Conservation (phyloP, 2,329 filamentous ascomycete species). For the Curvularia sp. region DNA sequence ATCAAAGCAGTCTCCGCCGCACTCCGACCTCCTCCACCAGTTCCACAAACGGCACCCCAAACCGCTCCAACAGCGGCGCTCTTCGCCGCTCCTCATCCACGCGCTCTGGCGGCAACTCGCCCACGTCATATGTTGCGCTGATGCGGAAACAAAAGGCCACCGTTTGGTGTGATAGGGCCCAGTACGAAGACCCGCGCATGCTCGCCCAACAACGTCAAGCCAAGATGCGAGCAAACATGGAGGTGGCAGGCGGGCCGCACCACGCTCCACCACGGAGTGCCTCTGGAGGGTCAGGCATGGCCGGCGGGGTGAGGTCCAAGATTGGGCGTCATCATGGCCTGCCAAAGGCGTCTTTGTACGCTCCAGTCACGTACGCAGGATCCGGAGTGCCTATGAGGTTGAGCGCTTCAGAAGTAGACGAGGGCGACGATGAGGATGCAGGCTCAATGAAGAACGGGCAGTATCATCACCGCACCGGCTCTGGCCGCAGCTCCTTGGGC, state of each 20-base stretch:
- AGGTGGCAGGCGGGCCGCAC: slow-evolving; percentile 72
- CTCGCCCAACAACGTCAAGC: slow-evolving; percentile 84
- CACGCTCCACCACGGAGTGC: slow-evolving; percentile 47
- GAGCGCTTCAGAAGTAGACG: slow-evolving; percentile 94
- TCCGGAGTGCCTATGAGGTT: slow-evolving; percentile 88
- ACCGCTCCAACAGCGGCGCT: slow-evolving; percentile 61
- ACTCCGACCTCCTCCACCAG: slow-evolving; percentile 75
- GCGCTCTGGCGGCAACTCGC: slow-evolving; percentile 69
- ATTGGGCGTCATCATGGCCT: slow-evolving; percentile 83
- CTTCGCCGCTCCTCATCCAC: slow-evolving; percentile 79
- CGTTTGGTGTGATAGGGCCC: slow-evolving; percentile 95
- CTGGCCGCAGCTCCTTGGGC: slow-evolving; percentile 72
- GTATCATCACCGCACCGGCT: slow-evolving; percentile 74
- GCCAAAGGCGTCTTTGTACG: slow-evolving; percentile 78
- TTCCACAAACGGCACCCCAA: slow-evolving; percentile 61
- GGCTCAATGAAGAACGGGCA: slow-evolving; percentile 48
- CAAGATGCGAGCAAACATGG: slow-evolving; percentile 83
- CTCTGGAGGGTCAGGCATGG: slow-evolving; percentile 49
- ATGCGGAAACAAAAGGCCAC: slow-evolving; percentile 97
- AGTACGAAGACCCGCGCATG: slow-evolving; percentile 87
- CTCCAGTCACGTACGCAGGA: slow-evolving; percentile 75
- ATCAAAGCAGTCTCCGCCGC: slow-evolving; percentile 55
- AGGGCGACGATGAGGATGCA: slow-evolving; percentile 79
- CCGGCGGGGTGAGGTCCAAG: slow-evolving; percentile 74
- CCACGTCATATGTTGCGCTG: slow-evolving; percentile 90